A percentile compares a stretch with the other conserved stretches of the same genome.
These are phyloP conservation scores for Oryza brachyantha DNA, from an alignment of 176 grass and related monocot species.

Conservation along the genomic window DNA sequence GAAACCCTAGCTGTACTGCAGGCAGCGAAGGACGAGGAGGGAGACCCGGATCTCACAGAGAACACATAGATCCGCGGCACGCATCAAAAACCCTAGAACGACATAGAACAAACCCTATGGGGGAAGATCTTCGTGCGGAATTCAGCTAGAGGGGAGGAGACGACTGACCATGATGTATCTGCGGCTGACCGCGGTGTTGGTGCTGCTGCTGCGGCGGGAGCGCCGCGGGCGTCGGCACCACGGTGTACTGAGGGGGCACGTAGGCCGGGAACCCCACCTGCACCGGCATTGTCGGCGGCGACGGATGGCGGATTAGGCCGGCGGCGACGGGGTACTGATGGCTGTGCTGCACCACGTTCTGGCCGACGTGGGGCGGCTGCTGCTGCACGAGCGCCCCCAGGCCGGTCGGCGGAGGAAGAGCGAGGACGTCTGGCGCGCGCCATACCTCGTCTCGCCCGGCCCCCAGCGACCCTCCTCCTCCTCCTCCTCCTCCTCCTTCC, in stretches of 20 bases:
- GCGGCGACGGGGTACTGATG: neutral
- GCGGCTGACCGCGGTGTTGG: conserved; percentile 16
- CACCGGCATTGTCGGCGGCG: neutral
- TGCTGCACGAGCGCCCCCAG: no score
- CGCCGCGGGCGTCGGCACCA: neutral
- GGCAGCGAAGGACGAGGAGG: neutral
- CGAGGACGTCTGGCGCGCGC: no score
- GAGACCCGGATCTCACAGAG: neutral
- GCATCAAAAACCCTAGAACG: conserved; percentile 31
- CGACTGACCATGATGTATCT: conserved; percentile 24
- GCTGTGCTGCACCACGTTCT: conserved; percentile 11
- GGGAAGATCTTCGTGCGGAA: neutral
- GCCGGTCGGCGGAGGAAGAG: no score
- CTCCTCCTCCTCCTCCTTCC: no score
- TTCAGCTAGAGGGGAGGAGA: neutral
- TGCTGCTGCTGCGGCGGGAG: neutral
- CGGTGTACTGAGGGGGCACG: neutral
- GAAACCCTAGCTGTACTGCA: neutral
- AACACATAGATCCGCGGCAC: conserved; percentile 5
- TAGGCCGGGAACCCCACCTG: neutral
- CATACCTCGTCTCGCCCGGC: no score
- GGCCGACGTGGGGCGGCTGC: neutral
- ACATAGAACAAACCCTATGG: conserved; percentile 1
- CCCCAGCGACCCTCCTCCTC: no score
- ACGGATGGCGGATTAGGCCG: conserved; percentile 18